These are phyloP conservation scores for Colletotrichum brevisporum DNA, from an alignment of 2,329 filamentous ascomycete genomes.

Conservation along the genomic window DNA sequence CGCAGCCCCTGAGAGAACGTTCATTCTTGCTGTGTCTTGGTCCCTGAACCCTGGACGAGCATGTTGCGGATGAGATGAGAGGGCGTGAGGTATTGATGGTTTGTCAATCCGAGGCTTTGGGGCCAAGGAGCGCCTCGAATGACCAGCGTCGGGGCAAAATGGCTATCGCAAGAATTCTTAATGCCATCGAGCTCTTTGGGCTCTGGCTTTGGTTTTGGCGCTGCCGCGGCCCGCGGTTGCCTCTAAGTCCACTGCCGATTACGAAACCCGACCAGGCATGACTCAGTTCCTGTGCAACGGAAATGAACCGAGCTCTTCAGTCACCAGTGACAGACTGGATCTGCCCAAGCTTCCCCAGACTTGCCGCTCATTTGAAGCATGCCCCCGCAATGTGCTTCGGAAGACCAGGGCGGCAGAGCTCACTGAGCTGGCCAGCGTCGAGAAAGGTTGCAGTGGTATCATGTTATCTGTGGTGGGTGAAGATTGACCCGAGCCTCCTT, in stretches of 20 bases:
- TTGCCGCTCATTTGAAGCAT: constrained; percentile 10
- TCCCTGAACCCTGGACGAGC: constrained; percentile 10
- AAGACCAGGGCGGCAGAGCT: constrained; percentile 28
- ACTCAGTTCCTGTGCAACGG: constrained; percentile 34
- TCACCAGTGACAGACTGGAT: constrained; percentile 31
- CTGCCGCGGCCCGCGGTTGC: constrained; percentile 10
- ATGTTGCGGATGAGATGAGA: not conserved
- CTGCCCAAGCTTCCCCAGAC: constrained; percentile 41
- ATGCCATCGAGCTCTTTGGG: constrained; percentile 19
- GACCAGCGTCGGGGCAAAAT: constrained; percentile 8
- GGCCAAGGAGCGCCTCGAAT: not conserved
- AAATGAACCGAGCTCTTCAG: constrained; percentile 39
- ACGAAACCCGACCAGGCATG: constrained; percentile 22
- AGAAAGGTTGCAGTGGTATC: constrained; percentile 11
- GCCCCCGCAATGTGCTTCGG: constrained; percentile 29
- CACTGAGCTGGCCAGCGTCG: constrained; percentile 3
- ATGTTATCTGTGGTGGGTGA: constrained; percentile 33
- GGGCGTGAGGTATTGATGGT: not conserved
- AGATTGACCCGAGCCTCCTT: constrained; percentile 35
- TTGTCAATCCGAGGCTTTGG: constrained; percentile 12
- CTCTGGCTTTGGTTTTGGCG: constrained; percentile 1
- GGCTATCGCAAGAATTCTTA: constrained; percentile 11
- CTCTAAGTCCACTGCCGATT: constrained; percentile 7
- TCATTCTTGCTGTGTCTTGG: constrained; percentile 11
- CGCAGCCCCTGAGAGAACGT: constrained; percentile 3